Base-by-base conservation (phyloP, 306 rosid genomes). In the Castanea crenata region DNA sequence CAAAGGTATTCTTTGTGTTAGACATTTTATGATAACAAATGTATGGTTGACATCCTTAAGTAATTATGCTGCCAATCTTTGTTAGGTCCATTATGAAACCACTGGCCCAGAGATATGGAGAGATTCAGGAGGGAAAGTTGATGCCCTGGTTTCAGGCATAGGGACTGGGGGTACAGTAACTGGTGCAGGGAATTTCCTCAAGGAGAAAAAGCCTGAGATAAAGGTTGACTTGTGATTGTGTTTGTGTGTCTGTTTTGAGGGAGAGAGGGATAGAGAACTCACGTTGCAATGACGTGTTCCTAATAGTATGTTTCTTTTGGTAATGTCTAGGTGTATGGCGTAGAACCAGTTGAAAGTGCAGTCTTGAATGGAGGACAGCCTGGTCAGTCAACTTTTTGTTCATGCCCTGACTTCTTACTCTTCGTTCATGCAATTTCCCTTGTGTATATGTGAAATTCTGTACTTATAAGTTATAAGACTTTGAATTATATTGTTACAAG, bases 101-200 rank as follows among this genome's bases (percentile, higher is more conserved):
- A 92, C 97, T 20, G 97, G 97, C 69, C 94, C 93, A 19, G 97
- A 94, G 88, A 91, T 94, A 74, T 92, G 99, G 99, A 41, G 46
- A 8, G 46, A 41, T 41, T 41, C 46, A 41, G 46, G 46, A 41
- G 46, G 46, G 46, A 41, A 41, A 41, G 46, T 41, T 2, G 46
- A 41, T 41, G 46, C 46, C 46, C 46, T 41, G 46, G 46, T 41
- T 41, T 41, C 46, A 41, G 46, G 46, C 11, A 41, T 41, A 41
- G 46, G 46, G 46, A 41, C 46, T 41, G 46, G 46, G 11, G 46
- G 46, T 41, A 41, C 46, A 2, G 11, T 41, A 41, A 41, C 46
- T 8, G 46, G 46, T 41, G 46, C 46, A 41, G 46, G 46, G 46
- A 41, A 8, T 7, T 41, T 41, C 46, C 46, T 41, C 46, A 41